Conservation (phyloP, 2,329 filamentous ascomycete species). For the Neofusicoccum sp. region DNA sequence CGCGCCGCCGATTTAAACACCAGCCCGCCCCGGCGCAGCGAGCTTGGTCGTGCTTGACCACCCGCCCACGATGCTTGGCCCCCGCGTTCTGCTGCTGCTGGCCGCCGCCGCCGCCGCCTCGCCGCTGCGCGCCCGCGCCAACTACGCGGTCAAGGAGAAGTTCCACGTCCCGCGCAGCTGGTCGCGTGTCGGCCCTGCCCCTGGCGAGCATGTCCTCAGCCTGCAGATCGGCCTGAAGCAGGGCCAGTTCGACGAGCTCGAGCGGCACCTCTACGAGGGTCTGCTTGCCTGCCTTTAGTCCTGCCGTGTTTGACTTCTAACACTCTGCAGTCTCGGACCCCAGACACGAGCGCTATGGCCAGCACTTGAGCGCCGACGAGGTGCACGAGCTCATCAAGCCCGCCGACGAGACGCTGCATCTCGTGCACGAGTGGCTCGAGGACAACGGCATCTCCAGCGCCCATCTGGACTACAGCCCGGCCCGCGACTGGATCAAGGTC, state of each 20-base stretch:
- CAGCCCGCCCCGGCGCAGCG: neutral
- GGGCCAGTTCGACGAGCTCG: constrained; percentile 57
- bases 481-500: constrained; percentile 61
- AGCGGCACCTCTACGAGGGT: constrained; percentile 58
- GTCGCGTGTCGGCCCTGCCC: constrained; percentile 51
- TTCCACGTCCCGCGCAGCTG: constrained; percentile 57
- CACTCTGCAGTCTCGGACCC: constrained; percentile 52
- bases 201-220: constrained; percentile 53
- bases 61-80: constrained; percentile 15
- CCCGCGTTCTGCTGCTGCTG: constrained; percentile 9
- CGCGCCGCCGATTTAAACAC: neutral
- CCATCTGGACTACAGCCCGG: constrained; percentile 50
- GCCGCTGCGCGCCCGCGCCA: constrained; percentile 34
- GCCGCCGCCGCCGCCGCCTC: constrained; percentile 4
- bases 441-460: constrained; percentile 52
- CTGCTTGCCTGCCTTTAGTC: constrained; percentile 1
- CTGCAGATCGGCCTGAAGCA: constrained; percentile 64
- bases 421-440: constrained; percentile 59
- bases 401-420: constrained; percentile 52
- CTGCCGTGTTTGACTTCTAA: constrained; percentile 18
- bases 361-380: constrained; percentile 55
- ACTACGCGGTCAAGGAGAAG: constrained; percentile 59
- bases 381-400: constrained; percentile 59
- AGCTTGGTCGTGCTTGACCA: neutral
- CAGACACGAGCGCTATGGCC: constrained; percentile 56